Evolutionary conservation across 2,329 filamentous ascomycete genomes (phyloP).

Genomic region (Cladophialophora chaetospira): DNA sequence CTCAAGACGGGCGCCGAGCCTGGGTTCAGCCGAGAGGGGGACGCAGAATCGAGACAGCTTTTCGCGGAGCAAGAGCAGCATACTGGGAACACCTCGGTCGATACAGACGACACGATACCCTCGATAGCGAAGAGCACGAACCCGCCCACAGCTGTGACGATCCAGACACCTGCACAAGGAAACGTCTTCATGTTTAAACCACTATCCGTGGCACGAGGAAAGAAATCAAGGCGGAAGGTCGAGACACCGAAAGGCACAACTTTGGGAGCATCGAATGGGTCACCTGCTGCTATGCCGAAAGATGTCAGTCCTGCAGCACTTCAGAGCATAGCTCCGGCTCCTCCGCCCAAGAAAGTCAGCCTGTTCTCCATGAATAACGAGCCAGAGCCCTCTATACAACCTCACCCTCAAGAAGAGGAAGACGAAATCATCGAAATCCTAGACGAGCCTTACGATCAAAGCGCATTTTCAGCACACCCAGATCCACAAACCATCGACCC

Average conservation of each 20-base stretch:
- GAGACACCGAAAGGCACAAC: slow-evolving; percentile 5
- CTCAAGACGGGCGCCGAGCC: slow-evolving; percentile 82
- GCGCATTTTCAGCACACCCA: slow-evolving; percentile 27
- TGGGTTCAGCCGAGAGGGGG: slow-evolving; percentile 70
- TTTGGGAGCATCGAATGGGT: background rate
- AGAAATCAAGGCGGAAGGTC: slow-evolving; percentile 67
- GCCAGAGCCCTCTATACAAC: slow-evolving; percentile 9
- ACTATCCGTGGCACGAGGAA: slow-evolving; percentile 77
- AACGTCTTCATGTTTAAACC: slow-evolving; percentile 88
- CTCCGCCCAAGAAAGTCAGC: slow-evolving; percentile 47
- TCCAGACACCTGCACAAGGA: slow-evolving; percentile 59
- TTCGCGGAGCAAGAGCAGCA: slow-evolving; percentile 41
- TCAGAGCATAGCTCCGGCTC: slow-evolving; percentile 19
- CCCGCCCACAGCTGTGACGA: slow-evolving; percentile 53
- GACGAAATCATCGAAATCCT: slow-evolving; percentile 43
- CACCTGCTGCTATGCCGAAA: background rate
- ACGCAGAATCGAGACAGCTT: slow-evolving; percentile 41
- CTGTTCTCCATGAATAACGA: slow-evolving; percentile 41
- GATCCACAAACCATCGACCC: slow-evolving; percentile 16
- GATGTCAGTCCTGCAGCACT: background rate
- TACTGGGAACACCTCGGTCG: slow-evolving; percentile 9
- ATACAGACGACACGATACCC: slow-evolving; percentile 22
- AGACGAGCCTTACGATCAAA: slow-evolving; percentile 37
- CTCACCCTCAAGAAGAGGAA: slow-evolving; percentile 8
- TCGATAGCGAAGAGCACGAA: slow-evolving; percentile 41